Evolutionary conservation across 139 green algal species (phyloP).

Genomic region (Bryopsis sp.): DNA sequence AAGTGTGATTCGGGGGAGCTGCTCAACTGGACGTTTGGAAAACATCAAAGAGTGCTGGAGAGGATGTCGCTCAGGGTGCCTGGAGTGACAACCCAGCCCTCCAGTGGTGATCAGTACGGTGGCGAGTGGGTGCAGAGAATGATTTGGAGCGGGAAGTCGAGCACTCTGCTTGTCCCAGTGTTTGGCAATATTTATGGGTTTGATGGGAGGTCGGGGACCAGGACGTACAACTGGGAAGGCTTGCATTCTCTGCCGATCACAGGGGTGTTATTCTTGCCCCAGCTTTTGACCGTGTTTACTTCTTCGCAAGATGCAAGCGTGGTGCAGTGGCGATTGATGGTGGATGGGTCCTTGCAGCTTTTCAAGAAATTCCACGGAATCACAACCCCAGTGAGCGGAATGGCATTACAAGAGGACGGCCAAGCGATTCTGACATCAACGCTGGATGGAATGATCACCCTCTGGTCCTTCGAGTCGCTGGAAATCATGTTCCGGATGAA

Average conservation of each 20-base stretch:
- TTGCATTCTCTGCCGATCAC: constrained; percentile 3
- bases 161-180: neutral
- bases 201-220: neutral
- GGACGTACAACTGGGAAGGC: neutral
- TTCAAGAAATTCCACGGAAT: neutral
- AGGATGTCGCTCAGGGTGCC: neutral
- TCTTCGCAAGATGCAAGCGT: neutral
- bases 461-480: neutral
- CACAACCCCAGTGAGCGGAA: neutral
- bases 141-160: neutral
- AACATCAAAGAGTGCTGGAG: neutral
- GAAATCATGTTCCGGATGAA: neutral
- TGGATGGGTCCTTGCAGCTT: neutral
- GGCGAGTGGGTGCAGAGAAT: neutral
- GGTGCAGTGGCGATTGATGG: neutral
- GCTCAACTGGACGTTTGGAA: neutral
- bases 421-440: neutral
- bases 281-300: neutral
- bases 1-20: too few species aligned
- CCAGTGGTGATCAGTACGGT: neutral
- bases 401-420: neutral
- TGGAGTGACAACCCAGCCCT: neutral
- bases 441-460: neutral
- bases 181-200: constrained; percentile 3
- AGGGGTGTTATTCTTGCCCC: neutral